A percentile compares a stretch with the other conserved stretches of the same genome.
Evolutionary conservation across 176 grass and related monocot species (phyloP).

Genomic region (Tillandsia fasciculata): DNA sequence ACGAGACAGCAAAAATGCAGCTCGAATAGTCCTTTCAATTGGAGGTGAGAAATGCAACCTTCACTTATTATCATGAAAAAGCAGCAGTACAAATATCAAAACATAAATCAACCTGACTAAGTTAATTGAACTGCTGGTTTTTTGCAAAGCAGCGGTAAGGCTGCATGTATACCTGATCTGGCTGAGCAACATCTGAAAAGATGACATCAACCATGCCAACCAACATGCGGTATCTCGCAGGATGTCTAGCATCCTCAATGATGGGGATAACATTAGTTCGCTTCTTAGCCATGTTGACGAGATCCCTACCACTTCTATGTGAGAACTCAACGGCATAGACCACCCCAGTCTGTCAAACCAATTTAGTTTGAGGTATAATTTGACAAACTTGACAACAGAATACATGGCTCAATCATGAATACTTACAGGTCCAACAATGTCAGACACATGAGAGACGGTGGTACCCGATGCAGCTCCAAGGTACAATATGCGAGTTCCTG

Average conservation of each 20-base stretch:
- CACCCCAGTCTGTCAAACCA: constrained; percentile 38
- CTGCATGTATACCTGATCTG: constrained; percentile 57
- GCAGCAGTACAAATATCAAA: too few species aligned
- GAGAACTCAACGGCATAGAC: constrained; percentile 98
- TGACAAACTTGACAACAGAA: background rate
- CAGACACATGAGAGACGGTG: constrained; percentile 77
- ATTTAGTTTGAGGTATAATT: background rate
- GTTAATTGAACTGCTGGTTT: too few species aligned
- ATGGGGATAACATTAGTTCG: constrained; percentile 94
- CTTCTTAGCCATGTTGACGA: constrained; percentile 97
- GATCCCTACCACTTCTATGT: constrained; percentile 81
- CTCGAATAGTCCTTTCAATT: too few species aligned
- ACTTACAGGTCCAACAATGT: constrained; percentile 76
- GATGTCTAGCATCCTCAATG: constrained; percentile 92
- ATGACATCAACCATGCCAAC: constrained; percentile 98
- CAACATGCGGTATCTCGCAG: constrained; percentile 71
- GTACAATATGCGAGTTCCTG: constrained; percentile 66
- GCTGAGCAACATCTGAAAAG: constrained; percentile 98
- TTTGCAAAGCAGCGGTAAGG: too few species aligned
- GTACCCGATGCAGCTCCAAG: constrained; percentile 91
- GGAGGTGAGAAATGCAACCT: too few species aligned
- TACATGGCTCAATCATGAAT: background rate
- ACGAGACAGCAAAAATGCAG: too few species aligned
- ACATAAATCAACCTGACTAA: too few species aligned
- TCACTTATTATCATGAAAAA: too few species aligned